Base-by-base conservation (phyloP, 78 protist genomes). In the Protostelium mycophagum region DNA sequence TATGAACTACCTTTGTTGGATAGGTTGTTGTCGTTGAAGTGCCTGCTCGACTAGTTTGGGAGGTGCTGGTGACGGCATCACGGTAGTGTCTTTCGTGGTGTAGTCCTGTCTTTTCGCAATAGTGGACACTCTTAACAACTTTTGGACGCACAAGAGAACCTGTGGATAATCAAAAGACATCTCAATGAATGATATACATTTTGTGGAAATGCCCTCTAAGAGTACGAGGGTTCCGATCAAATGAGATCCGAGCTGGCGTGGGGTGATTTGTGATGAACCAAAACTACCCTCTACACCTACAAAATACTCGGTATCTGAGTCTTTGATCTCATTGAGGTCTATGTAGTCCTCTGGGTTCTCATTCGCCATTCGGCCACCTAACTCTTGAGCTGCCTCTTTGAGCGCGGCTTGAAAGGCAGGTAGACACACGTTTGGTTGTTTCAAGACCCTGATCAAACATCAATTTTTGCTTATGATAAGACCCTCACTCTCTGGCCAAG, bases 171-270 rank as follows among this genome's bases (percentile, higher is more conserved):
- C 37, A 34, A 83, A 38, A 1, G 36, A 23, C 10, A 36, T 37
- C 34, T 38, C 34, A n/a, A 51, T n/a, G 35, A 38, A 63, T 34
- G 83, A 38, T 0, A 38, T 29, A 89, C 99, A 95, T 9, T 97
- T 96, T 28, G 99, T 99, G 0, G 98, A 98, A 85, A 99, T 98
- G 38, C 99, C 99, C 83, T 99, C 99, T 38, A 99, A 83, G 38
- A 93, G 38, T 28, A 99, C 99, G 35, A 98, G 37, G 35, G 35
- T 0, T 34, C 97, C 93, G 35, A 99, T 88, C 63, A 91, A 86
- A 23, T 34, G 1, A 23, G 99, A 93, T 0, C 36, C n/a, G 28
- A 99, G 94, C 28, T 91, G 94, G 36, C 99, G 95, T 28, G 99
- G 99, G 0, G 98, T 96, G 28, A 98, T 95, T 31, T 86, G 97